Evolutionary conservation across 2,329 filamentous ascomycete genomes (phyloP).

Genomic region (Fusarium beomiforme): DNA sequence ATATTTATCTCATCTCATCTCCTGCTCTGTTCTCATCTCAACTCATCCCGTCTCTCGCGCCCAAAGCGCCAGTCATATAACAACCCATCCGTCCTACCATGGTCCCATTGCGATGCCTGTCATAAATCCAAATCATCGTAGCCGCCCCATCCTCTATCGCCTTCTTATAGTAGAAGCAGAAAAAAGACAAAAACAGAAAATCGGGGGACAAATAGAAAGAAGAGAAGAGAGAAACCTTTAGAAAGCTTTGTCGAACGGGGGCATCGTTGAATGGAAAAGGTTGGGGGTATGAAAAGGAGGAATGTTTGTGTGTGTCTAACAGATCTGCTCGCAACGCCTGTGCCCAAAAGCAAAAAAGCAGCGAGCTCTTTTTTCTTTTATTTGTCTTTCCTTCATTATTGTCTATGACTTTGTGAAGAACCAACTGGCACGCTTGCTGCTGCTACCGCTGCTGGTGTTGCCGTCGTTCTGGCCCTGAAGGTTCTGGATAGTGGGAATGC

Average conservation of each 20-base stretch:
- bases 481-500: slow-evolving; percentile 66
- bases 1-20: slow-evolving; percentile 6
- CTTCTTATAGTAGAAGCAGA: slow-evolving; percentile 36
- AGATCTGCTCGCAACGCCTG: slow-evolving; percentile 41
- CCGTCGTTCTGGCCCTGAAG: slow-evolving; percentile 52
- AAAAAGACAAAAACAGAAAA: slow-evolving; percentile 22
- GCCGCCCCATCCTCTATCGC: slow-evolving; percentile 41
- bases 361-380: slow-evolving; percentile 34
- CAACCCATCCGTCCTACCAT: slow-evolving; percentile 30
- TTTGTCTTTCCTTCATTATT: slow-evolving; percentile 30
- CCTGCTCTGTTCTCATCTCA: not conserved
- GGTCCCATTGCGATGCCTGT: slow-evolving; percentile 38
- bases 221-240: slow-evolving; percentile 12
- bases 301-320: slow-evolving; percentile 26
- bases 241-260: slow-evolving; percentile 31
- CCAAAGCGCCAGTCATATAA: slow-evolving; percentile 31
- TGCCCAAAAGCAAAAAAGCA: slow-evolving; percentile 41
- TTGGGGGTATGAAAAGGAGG: slow-evolving; percentile 30
- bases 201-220: slow-evolving; percentile 24
- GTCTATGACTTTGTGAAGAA: slow-evolving; percentile 73
- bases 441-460: slow-evolving; percentile 46
- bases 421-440: slow-evolving; percentile 76
- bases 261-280: slow-evolving; percentile 15
- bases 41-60: slow-evolving; percentile 19
- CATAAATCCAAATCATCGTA: slow-evolving; percentile 46